phyloP scores from a whole-genome alignment of 1,139 yeast species.

The Protomyces inouyei region DNA sequence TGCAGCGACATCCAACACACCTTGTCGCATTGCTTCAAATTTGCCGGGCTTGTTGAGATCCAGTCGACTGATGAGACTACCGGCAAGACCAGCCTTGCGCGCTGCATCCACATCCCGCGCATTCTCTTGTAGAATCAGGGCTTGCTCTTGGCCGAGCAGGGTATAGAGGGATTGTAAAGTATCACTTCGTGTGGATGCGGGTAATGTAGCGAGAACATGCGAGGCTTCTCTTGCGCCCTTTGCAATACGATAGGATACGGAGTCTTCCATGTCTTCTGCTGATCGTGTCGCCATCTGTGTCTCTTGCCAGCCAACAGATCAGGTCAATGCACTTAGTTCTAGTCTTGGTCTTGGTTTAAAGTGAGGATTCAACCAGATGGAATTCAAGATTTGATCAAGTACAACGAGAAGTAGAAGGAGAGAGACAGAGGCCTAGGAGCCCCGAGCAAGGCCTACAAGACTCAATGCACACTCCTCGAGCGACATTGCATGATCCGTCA shows the following conservation, averaged over 20 bases:
- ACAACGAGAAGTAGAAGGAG: not conserved
- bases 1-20: constrained; percentile 82
- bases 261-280: not conserved
- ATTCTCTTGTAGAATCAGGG: constrained; percentile 65
- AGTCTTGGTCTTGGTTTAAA: too few species aligned
- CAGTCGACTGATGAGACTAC: constrained; percentile 72
- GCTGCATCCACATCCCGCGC: constrained; percentile 71
- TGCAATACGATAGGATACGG: constrained; percentile 12
- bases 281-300: not conserved
- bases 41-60: constrained; percentile 79
- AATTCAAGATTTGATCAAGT: not conserved
- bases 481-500: constrained; percentile 2
- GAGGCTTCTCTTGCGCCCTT: constrained; percentile 12
- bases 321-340: too few species aligned
- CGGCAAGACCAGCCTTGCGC: constrained; percentile 44
- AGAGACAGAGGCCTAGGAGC: not conserved
- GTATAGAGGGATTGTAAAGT: constrained; percentile 72
- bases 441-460: constrained; percentile 15
- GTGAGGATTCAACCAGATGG: too few species aligned
- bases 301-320: too few species aligned
- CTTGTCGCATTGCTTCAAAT: constrained; percentile 90
- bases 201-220: constrained; percentile 3
- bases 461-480: constrained; percentile 23
- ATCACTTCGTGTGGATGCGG: constrained; percentile 64
- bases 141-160: constrained; percentile 55